Conservation (phyloP, 306 rosid species). For the Luffa acutangula region DNA sequence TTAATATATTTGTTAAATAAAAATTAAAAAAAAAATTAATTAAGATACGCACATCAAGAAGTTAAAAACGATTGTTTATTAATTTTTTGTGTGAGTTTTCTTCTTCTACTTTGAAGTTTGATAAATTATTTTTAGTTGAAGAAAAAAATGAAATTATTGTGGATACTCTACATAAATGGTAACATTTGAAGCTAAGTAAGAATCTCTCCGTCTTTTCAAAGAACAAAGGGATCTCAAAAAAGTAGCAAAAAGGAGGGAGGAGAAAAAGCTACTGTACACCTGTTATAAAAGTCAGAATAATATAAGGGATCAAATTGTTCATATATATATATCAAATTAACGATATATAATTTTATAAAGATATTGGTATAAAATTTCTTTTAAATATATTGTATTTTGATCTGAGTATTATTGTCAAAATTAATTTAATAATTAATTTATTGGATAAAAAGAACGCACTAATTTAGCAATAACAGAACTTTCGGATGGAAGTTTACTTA, state of each 20-base stretch:
- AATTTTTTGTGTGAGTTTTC: background rate
- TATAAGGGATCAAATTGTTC: background rate
- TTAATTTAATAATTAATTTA: too few species aligned
- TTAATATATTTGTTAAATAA: background rate
- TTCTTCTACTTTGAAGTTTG: too few species aligned
- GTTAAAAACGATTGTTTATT: background rate
- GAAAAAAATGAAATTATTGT: background rate
- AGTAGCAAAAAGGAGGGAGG: background rate
- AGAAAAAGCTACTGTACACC: background rate
- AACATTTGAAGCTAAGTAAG: background rate
- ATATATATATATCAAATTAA: too few species aligned
- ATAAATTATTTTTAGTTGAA: background rate
- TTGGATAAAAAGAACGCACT: too few species aligned
- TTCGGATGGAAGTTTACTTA: too few species aligned
- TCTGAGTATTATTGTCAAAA: too few species aligned
- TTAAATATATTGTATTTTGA: too few species aligned
- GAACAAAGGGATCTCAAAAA: background rate
- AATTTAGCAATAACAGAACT: too few species aligned
- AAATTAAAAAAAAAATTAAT: background rate
- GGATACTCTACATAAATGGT: background rate
- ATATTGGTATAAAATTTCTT: too few species aligned
- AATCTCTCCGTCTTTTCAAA: background rate
- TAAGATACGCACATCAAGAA: background rate
- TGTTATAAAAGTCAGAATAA: background rate
- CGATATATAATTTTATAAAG: too few species aligned